phyloP scores from a whole-genome alignment of 371 early-diverging fungal species.

The Zancudomyces culisetae region DNA sequence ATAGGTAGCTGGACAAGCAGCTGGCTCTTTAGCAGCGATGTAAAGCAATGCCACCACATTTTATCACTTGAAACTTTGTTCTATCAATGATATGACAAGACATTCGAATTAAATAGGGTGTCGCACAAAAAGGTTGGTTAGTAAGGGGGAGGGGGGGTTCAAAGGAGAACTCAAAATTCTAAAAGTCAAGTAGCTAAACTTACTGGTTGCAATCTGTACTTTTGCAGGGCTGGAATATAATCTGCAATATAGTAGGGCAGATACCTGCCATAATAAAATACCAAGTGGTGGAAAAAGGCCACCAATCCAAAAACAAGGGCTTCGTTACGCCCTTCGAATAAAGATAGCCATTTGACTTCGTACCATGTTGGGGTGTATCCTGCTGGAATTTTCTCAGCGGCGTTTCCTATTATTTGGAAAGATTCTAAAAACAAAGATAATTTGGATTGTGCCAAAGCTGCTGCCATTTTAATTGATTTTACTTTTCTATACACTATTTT shows the following conservation, averaged over 20 bases:
- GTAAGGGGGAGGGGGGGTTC: background rate
- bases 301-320: slow-evolving; percentile 40
- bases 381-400: slow-evolving; percentile 2
- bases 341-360: slow-evolving; percentile 32
- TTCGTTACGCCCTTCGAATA: slow-evolving; percentile 48
- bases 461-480: background rate
- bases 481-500: background rate
- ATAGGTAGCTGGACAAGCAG: slow-evolving; percentile 64
- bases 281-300: slow-evolving; percentile 50
- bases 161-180: slow-evolving; percentile 20
- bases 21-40: slow-evolving; percentile 48
- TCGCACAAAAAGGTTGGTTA: background rate
- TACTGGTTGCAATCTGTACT: slow-evolving; percentile 65
- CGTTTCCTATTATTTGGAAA: background rate
- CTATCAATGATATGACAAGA: slow-evolving; percentile 11
- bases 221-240: slow-evolving; percentile 44
- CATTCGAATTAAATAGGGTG: background rate
- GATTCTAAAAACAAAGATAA: background rate
- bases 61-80: slow-evolving; percentile 41
- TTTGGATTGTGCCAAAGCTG: background rate
- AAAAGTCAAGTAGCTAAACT: no score
- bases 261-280: slow-evolving; percentile 58
- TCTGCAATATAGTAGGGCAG: slow-evolving; percentile 55
- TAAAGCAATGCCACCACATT: slow-evolving; percentile 58
- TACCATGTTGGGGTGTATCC: slow-evolving; percentile 14